Evolutionary conservation across 176 grass and related monocot species (phyloP).

Genomic region (Zoysia japonica): DNA sequence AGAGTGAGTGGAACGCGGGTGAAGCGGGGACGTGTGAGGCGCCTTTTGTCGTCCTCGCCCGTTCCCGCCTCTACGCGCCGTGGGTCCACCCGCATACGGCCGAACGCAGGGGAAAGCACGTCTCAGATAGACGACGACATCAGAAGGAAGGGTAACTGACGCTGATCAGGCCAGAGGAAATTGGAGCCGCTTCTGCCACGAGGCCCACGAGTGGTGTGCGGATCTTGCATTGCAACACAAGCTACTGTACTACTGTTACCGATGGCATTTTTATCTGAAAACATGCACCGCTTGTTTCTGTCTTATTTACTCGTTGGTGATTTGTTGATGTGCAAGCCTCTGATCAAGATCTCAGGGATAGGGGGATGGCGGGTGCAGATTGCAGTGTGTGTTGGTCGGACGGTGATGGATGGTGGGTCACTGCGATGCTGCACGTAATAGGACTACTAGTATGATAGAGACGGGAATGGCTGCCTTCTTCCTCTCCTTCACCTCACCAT

Average conservation of each 20-base stretch:
- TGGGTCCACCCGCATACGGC: too few relatives aligned
- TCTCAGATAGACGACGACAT: not conserved
- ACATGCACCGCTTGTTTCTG: too few relatives aligned
- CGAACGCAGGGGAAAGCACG: conserved; percentile 20
- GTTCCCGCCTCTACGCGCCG: conserved; percentile 21
- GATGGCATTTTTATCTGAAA: conserved; percentile 10
- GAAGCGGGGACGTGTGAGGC: conserved; percentile 52
- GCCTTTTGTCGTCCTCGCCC: conserved; percentile 54
- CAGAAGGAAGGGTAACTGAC: not conserved
- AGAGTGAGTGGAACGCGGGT: too few relatives aligned
- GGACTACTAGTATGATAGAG: too few relatives aligned
- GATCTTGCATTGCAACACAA: not conserved
- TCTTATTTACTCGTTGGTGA: too few relatives aligned
- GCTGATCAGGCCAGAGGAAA: not conserved
- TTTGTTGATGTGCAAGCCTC: not conserved
- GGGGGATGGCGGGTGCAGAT: conserved; percentile 31
- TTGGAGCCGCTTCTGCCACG: not conserved
- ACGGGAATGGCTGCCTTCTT: conserved; percentile 22
- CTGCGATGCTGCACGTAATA: too few relatives aligned
- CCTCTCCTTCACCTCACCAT: too few relatives aligned
- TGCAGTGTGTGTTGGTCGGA: conserved; percentile 45
- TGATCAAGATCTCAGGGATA: conserved; percentile 19
- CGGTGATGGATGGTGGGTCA: too few relatives aligned
- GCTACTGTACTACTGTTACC: not conserved
- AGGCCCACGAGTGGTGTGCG: not conserved